phyloP scores from a whole-genome alignment of 768 basidiomycete genomes.

The Termitomyces heimii region DNA sequence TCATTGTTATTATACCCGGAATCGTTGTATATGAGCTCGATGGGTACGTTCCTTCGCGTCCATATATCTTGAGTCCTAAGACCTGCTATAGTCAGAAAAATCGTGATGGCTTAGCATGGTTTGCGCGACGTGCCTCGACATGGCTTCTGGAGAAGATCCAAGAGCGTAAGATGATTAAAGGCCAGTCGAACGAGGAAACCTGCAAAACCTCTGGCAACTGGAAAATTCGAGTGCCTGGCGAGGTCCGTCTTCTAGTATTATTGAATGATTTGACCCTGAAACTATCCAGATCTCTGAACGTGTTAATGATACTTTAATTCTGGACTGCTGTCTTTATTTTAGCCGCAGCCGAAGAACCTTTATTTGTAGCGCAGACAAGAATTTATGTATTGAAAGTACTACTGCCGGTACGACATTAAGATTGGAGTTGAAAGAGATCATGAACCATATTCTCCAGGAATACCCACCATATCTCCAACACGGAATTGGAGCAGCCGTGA shows the following conservation, averaged over 20 bases:
- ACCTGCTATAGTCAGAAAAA: conserved; percentile 39
- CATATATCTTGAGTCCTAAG: background rate
- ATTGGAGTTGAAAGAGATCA: conserved; percentile 9
- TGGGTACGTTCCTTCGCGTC: conserved; percentile 31
- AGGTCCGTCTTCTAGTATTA: conserved; percentile 28
- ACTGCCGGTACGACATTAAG: conserved; percentile 18
- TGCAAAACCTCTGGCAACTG: conserved; percentile 56
- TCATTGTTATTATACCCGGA: conserved; percentile 64
- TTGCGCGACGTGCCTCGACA: conserved; percentile 61
- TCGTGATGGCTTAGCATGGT: conserved; percentile 44
- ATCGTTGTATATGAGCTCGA: conserved; percentile 77
- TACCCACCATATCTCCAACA: conserved; percentile 32
- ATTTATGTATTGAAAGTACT: conserved; percentile 45
- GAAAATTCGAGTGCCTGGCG: conserved; percentile 41
- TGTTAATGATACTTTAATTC: conserved; percentile 63
- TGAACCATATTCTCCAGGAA: conserved; percentile 17
- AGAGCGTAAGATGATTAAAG: conserved; percentile 48
- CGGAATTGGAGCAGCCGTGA: conserved; percentile 44
- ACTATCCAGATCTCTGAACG: conserved; percentile 16
- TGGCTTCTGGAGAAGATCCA: conserved; percentile 63
- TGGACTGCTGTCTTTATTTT: conserved; percentile 73
- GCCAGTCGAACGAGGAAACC: conserved; percentile 60
- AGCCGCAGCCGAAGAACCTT: conserved; percentile 42
- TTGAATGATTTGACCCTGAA: background rate
- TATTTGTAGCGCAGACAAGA: conserved; percentile 65